phyloP scores from a whole-genome alignment of 768 basidiomycete species.

The Phanerochaete sordida region DNA sequence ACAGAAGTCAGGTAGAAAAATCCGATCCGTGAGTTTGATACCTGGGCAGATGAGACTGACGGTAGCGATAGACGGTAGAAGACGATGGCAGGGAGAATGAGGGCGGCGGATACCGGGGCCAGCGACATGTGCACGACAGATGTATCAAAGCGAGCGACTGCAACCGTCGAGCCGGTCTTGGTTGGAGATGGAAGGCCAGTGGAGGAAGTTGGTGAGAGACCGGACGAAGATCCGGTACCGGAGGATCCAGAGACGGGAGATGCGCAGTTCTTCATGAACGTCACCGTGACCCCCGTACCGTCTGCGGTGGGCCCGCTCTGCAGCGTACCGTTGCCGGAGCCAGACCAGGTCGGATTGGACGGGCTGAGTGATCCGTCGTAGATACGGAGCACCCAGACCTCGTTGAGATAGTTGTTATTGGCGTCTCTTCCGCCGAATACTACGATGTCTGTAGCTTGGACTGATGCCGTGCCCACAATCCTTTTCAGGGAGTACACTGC shows the following conservation, averaged over 20 bases:
- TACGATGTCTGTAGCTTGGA: conserved; percentile 62
- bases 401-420: conserved; percentile 62
- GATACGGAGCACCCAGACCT: conserved; percentile 75
- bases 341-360: conserved; percentile 55
- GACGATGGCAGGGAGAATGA: conserved; percentile 40
- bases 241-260: conserved; percentile 24
- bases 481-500: conserved; percentile 51
- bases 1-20: conserved; percentile 35
- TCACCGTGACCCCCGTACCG: conserved; percentile 62
- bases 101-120: conserved; percentile 45
- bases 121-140: conserved; percentile 45
- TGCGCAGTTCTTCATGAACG: conserved; percentile 62
- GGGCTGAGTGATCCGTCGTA: conserved; percentile 61
- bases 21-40: conserved; percentile 20
- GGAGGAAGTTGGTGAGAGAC: not conserved
- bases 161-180: not conserved
- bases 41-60: conserved; percentile 23
- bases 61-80: conserved; percentile 40
- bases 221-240: conserved; percentile 9
- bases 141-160: conserved; percentile 24
- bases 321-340: conserved; percentile 61
- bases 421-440: conserved; percentile 77
- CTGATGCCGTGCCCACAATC: conserved; percentile 49
- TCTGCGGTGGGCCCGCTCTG: conserved; percentile 60
- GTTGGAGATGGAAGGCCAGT: conserved; percentile 10